Conservation (phyloP, 805 yeast genomes). For the Metschnikowia cubensis region DNA sequence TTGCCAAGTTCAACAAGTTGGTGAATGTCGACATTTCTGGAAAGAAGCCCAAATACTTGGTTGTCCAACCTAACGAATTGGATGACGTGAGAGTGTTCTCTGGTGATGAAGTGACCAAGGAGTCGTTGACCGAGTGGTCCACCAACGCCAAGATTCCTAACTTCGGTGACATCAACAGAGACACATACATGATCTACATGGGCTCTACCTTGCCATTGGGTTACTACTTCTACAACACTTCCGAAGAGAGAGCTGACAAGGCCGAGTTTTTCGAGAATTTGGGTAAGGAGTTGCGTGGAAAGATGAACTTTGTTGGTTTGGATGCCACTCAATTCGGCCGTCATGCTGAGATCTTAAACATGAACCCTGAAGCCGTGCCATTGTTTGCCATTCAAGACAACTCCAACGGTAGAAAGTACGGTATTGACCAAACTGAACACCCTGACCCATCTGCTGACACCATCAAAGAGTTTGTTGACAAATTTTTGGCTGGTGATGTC, state of each 20-base stretch:
- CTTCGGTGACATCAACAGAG: conserved; percentile 83
- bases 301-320: conserved; percentile 81
- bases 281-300: conserved; percentile 75
- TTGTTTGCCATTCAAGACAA: conserved; percentile 83
- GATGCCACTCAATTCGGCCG: conserved; percentile 76
- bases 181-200: conserved; percentile 73
- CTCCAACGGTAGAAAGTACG: conserved; percentile 66
- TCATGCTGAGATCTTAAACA: conserved; percentile 83
- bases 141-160: conserved; percentile 68
- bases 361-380: conserved; percentile 78
- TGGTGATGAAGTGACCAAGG: conserved; percentile 24
- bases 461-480: conserved; percentile 58
- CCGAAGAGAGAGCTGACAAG: conserved; percentile 60
- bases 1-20: conserved; percentile 37
- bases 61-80: conserved; percentile 44
- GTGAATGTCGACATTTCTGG: conserved; percentile 22
- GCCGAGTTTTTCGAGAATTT: conserved; percentile 51
- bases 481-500: conserved; percentile 60
- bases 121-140: conserved; percentile 45
- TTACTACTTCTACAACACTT: conserved; percentile 76
- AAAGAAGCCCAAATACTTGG: conserved; percentile 37
- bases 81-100: conserved; percentile 47
- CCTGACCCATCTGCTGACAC: conserved; percentile 44
- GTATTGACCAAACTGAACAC: conserved; percentile 56
- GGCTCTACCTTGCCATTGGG: conserved; percentile 72